Base-by-base conservation (phyloP, 2,329 filamentous ascomycete genomes). In the Botrytis porri region DNA sequence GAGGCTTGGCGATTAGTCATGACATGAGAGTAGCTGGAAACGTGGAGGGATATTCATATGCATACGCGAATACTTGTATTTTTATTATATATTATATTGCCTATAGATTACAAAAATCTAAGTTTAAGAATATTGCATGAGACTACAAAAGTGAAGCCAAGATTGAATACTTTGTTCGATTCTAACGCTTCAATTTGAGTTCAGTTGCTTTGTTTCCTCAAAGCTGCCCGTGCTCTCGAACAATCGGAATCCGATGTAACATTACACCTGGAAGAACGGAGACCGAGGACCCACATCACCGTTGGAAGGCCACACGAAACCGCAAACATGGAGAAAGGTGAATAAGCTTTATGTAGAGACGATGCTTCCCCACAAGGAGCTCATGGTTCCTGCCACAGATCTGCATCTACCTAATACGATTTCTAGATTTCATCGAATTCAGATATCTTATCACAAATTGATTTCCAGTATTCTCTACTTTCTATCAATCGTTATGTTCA, bases 31-130 rank as follows among this genome's bases (percentile, higher is more conserved):
- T 3, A 9, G 4, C 22, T n/a, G 10, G 10, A 51, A 51, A 14
- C 22, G 22, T n/a, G 0, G 10, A n/a, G 25, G 4, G 6, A 14
- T 1, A 6, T n/a, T 54, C 4, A n/a, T n/a, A n/a, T n/a, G 48
- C 25, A n/a, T 25, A n/a, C 25, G 25, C 12, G 12, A 54, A 54
- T 54, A n/a, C 5, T n/a, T n/a, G 25, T 54, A n/a, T 1, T n/a
- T 54, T n/a, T n/a, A 54, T n/a, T 14, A 45, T 45, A 45, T 41
- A 41, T 14, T 41, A 10, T 48, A 51, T 60, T 22, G 9, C 20
- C 32, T 4, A 35, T 14, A 60, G 9, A 35, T 9, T 14, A 25
- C 9, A 60, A 0, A 60, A 60, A 0, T 1, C 12, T 54, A n/a
- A n/a, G 25, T 3, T n/a, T n/a, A 7, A 22, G 32, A 60, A 60